A percentile compares a stretch with the other conserved stretches of the same genome.
phyloP scores from a whole-genome alignment of 2,329 filamentous ascomycete species.

The Claviceps capensis region DNA sequence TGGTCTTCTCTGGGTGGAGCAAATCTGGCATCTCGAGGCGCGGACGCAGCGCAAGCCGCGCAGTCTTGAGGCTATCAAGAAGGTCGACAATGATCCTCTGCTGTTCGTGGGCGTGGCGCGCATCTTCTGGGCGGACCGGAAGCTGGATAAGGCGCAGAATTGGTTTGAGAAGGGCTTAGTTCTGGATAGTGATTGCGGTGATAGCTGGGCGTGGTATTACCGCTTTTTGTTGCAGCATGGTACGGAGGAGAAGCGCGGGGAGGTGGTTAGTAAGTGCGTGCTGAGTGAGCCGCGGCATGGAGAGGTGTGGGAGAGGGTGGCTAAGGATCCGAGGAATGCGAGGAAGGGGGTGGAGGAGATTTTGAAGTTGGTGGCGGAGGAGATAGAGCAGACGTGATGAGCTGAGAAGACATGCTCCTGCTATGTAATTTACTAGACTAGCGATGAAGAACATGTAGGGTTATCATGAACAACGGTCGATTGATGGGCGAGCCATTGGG shows the following conservation, averaged over 20 bases:
- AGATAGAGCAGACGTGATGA: conserved; percentile 15
- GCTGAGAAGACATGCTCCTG: too few species aligned
- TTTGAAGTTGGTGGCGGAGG: conserved; percentile 58
- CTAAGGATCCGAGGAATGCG: conserved; percentile 76
- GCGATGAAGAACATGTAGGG: not conserved
- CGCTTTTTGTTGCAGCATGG: conserved; percentile 88
- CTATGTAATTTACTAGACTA: not conserved
- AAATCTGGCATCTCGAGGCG: conserved; percentile 86
- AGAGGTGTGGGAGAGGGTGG: conserved; percentile 76
- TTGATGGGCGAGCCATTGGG: not conserved
- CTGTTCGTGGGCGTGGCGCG: conserved; percentile 85
- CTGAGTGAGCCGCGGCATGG: conserved; percentile 82
- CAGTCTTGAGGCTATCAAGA: conserved; percentile 88
- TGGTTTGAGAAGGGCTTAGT: conserved; percentile 97
- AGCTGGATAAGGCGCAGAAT: conserved; percentile 82
- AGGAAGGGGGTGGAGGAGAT: conserved; percentile 65
- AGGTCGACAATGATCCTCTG: conserved; percentile 81
- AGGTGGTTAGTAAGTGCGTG: conserved; percentile 70
- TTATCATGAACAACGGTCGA: not conserved
- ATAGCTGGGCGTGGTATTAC: conserved; percentile 97
- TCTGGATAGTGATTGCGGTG: conserved; percentile 73
- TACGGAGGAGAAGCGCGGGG: conserved; percentile 79
- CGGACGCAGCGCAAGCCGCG: conserved; percentile 87
- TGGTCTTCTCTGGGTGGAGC: conserved; percentile 82
- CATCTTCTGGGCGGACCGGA: conserved; percentile 90